phyloP scores from a whole-genome alignment of 768 basidiomycete species.

The Suillus placidus region DNA sequence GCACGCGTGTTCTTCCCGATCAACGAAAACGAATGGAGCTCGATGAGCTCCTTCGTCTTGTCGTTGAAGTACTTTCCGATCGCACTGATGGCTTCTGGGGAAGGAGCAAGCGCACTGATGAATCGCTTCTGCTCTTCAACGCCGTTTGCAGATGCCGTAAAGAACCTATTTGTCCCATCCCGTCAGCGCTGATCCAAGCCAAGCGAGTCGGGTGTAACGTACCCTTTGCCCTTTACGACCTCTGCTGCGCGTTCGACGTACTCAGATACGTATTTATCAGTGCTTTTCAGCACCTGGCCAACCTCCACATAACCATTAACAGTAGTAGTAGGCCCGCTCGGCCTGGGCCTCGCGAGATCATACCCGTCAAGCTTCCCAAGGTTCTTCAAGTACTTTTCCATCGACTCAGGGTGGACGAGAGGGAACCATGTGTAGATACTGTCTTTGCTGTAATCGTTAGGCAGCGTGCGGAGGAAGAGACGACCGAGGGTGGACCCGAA shows the following conservation, averaged over 20 bases:
- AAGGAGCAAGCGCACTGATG: slow-evolving; percentile 47
- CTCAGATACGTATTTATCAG: slow-evolving; percentile 46
- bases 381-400: slow-evolving; percentile 61
- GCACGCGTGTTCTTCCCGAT: slow-evolving; percentile 54
- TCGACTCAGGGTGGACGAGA: slow-evolving; percentile 75
- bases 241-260: slow-evolving; percentile 53
- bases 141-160: slow-evolving; percentile 51
- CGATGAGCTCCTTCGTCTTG: slow-evolving; percentile 62
- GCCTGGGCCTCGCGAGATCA: slow-evolving; percentile 52
- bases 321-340: slow-evolving; percentile 25
- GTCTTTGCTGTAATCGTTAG: slow-evolving; percentile 66
- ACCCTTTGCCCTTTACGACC: slow-evolving; percentile 67
- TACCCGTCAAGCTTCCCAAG: slow-evolving; percentile 59
- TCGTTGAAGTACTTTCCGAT: slow-evolving; percentile 67
- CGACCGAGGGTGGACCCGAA: slow-evolving; percentile 73
- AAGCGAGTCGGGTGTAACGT: slow-evolving; percentile 12
- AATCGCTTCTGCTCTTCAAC: slow-evolving; percentile 48
- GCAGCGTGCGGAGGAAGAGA: slow-evolving; percentile 73
- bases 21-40: slow-evolving; percentile 53
- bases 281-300: slow-evolving; percentile 51
- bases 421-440: slow-evolving; percentile 87
- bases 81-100: slow-evolving; percentile 49
- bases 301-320: slow-evolving; percentile 55
- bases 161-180: slow-evolving; percentile 52
- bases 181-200: slow-evolving; percentile 10